phyloP scores from a whole-genome alignment of 805 yeast species.

The Candida schatavii region DNA sequence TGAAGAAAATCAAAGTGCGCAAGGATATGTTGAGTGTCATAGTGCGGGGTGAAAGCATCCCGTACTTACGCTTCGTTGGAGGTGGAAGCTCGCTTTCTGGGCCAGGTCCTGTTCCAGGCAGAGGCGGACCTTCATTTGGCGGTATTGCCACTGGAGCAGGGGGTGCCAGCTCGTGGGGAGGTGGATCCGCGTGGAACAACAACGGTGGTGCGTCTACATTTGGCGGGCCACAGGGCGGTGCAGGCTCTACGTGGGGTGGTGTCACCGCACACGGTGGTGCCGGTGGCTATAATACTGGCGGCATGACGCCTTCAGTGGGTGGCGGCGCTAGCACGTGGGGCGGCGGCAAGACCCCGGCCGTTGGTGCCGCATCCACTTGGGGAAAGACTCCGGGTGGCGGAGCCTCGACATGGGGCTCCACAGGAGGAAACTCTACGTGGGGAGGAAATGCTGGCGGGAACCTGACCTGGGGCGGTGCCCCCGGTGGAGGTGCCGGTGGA shows the following conservation, averaged over 20 bases:
- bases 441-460: constrained; percentile 20
- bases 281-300: constrained; percentile 15
- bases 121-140: constrained; percentile 18
- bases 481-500: constrained; percentile 25
- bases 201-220: constrained; percentile 28
- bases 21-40: constrained; percentile 73
- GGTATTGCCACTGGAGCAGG: constrained; percentile 28
- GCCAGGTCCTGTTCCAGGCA: constrained; percentile 9
- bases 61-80: constrained; percentile 77
- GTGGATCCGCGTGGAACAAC: constrained; percentile 4
- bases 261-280: no score
- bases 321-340: constrained; percentile 29
- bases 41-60: constrained; percentile 66
- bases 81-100: constrained; percentile 21
- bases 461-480: constrained; percentile 25
- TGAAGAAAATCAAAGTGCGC: constrained; percentile 80
- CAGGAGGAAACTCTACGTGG: constrained; percentile 54
- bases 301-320: constrained; percentile 22
- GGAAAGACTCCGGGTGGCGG: constrained; percentile 11
- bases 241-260: constrained; percentile 59
- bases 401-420: constrained; percentile 26
- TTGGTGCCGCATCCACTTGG: constrained; percentile 12
- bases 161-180: constrained; percentile 24
- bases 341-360: constrained; percentile 30
- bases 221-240: constrained; percentile 34